Evolutionary conservation across 139 green algal species (phyloP).

Genomic region (Chlorella sp.): DNA sequence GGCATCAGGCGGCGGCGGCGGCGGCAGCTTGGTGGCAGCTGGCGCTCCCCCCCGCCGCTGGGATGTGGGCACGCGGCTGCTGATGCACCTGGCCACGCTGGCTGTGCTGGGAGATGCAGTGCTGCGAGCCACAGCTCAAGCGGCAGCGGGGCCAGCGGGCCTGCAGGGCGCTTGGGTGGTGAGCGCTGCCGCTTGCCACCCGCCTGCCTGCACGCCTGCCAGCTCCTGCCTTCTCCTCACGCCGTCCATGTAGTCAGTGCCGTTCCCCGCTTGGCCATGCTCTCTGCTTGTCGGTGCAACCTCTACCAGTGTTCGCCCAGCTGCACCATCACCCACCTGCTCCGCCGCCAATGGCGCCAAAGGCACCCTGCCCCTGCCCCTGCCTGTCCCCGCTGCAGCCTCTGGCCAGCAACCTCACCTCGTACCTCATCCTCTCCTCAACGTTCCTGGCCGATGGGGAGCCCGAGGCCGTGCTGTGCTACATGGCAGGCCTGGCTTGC

Average conservation of each 20-base stretch:
- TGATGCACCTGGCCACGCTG: not conserved
- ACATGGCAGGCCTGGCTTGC: not conserved
- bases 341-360: too few relatives aligned
- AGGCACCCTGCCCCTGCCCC: not conserved
- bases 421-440: slow-evolving; percentile 18
- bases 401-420: slow-evolving; percentile 13
- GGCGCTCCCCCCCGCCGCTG: slow-evolving; percentile 1
- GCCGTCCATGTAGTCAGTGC: not conserved
- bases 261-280: not conserved
- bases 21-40: not conserved
- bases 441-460: slow-evolving; percentile 1
- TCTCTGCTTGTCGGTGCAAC: not conserved
- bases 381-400: not conserved
- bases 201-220: not conserved
- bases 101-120: not conserved
- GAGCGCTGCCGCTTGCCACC: not conserved
- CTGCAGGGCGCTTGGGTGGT: slow-evolving; percentile 17
- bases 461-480: not conserved
- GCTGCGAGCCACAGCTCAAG: not conserved
- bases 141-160: not conserved
- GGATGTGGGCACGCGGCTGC: not conserved
- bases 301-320: not conserved
- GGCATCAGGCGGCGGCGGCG: not conserved
- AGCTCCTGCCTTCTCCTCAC: not conserved
- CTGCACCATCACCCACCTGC: too few relatives aligned